Evolutionary conservation across 1,139 yeast genomes (phyloP), one percentile per base, ranked within the genome.

Genomic region (Pichia sp.): DNA sequence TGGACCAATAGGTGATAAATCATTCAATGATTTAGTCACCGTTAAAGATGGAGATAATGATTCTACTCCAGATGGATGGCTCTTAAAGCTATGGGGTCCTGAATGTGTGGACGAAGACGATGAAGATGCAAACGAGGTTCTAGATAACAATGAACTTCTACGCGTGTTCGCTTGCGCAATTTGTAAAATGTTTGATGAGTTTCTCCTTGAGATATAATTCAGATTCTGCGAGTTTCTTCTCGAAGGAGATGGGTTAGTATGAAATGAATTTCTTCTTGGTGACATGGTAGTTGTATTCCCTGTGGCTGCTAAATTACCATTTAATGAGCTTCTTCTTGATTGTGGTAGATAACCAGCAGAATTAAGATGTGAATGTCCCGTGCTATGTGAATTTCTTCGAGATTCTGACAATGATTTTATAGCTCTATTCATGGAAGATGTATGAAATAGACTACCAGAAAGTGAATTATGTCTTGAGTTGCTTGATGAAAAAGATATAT

Each of bases 141-240:
- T 54, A n/a, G 63, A 55, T 22, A 60, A 40, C 2, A 45, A 44
- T 1, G 63, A 59, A 9, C 50, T 56, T n/a, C 58, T 49, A 9
- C 54, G 45, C 26, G 53, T 47, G 1, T 41, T 20, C 13, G 56
- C 25, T 39, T 42, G 46, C 15, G 46, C 43, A 20, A 38, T 35
- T 39, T 44, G 56, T 40, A 15, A n/a, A n/a, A 36, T n/a, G n/a
- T n/a, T 36, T 23, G 46, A 27, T 5, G 60, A 56, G 34, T 47
- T 44, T 20, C 59, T 45, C 27, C 59, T 49, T 12, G 58, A 37
- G 16, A 26, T 22, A 20, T 50, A 42, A 32, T 46, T 30, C 7
- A 36, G 15, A 36, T 36, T 36, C 13, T 46, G 32, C 8, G 60
- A 56, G 34, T 47, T 44, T 26, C 59, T 45, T 30, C 59, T 49